Conservation (phyloP, 805 yeast genomes). For the Zygotorulaspora sp. region DNA sequence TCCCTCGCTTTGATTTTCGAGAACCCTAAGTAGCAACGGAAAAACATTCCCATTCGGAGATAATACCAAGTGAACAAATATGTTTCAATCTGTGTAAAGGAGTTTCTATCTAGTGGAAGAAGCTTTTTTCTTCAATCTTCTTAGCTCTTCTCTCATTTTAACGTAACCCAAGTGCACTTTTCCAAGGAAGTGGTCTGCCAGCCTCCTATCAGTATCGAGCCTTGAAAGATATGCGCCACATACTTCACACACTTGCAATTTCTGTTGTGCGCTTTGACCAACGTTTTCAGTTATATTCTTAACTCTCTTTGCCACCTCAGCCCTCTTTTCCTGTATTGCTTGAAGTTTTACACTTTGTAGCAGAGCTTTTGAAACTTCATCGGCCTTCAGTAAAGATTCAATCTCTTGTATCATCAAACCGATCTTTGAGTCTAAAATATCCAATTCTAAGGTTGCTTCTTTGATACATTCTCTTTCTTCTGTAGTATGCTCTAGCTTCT, state of each 20-base stretch:
- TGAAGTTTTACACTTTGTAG: slow-evolving; percentile 46
- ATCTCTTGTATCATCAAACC: slow-evolving; percentile 67
- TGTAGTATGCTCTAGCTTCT: slow-evolving; percentile 58
- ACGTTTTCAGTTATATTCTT: slow-evolving; percentile 61
- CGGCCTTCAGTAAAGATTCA: slow-evolving; percentile 44
- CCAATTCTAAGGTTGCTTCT: slow-evolving; percentile 52
- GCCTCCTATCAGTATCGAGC: slow-evolving; percentile 78
- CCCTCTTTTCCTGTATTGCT: slow-evolving; percentile 46
- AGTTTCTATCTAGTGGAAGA: too few relatives aligned
- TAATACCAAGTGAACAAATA: too few relatives aligned
- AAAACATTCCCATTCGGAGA: too few relatives aligned
- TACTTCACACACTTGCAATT: slow-evolving; percentile 80
- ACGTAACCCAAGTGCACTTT: slow-evolving; percentile 82
- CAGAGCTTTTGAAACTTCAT: slow-evolving; percentile 49
- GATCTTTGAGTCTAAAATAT: slow-evolving; percentile 55
- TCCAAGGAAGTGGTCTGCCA: slow-evolving; percentile 88
- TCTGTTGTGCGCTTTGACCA: slow-evolving; percentile 85
- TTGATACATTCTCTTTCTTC: slow-evolving; percentile 64
- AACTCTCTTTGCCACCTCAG: slow-evolving; percentile 50
- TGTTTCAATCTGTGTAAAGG: too few relatives aligned
- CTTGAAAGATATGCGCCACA: slow-evolving; percentile 88
- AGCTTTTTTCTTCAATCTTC: slow-evolving; percentile 32
- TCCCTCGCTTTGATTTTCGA: too few relatives aligned
- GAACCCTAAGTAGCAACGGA: too few relatives aligned
- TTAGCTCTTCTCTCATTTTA: slow-evolving; percentile 58